Conservation (phyloP, 495 filamentous ascomycete genomes). For the Daldinia grandis region DNA sequence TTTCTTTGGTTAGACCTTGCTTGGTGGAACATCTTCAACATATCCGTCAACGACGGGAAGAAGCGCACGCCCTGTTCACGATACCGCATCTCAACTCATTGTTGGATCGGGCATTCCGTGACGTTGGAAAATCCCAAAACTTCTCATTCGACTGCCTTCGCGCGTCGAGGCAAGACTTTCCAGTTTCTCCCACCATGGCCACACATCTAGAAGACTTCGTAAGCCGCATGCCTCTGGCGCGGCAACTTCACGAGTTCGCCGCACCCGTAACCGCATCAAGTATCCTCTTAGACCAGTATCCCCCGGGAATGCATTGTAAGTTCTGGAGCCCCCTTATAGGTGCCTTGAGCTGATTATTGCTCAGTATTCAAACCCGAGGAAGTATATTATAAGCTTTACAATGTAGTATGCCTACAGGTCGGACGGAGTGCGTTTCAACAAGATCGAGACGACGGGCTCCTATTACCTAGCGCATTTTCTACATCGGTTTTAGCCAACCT, state of each 20-base stretch:
- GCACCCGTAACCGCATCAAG: not conserved
- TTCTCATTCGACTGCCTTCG: not conserved
- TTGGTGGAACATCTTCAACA: not conserved
- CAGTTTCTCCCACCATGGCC: not conserved
- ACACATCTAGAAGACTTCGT: not conserved
- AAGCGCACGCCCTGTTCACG: not conserved
- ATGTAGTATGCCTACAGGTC: not conserved
- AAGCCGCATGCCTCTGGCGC: not conserved
- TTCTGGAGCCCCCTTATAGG: not conserved
- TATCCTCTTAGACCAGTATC: not conserved
- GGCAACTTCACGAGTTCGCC: not conserved
- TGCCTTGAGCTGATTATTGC: not conserved
- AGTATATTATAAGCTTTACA: slow-evolving; percentile 2
- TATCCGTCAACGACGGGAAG: not conserved
- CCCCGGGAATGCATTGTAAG: not conserved
- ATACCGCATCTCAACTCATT: not conserved
- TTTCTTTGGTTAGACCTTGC: not conserved
- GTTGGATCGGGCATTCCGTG: not conserved
- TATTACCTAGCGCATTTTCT: slow-evolving; percentile 2
- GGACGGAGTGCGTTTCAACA: not conserved
- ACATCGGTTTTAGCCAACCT: not conserved
- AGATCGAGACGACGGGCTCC: not conserved
- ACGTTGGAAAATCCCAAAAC: not conserved
- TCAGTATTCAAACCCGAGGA: not conserved
- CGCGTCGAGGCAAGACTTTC: not conserved